Evolutionary conservation across 1,284 basidiomycete species (phyloP), one percentile per base, ranked within the genome.

Genomic region (Microstroma glucosiphilum): DNA sequence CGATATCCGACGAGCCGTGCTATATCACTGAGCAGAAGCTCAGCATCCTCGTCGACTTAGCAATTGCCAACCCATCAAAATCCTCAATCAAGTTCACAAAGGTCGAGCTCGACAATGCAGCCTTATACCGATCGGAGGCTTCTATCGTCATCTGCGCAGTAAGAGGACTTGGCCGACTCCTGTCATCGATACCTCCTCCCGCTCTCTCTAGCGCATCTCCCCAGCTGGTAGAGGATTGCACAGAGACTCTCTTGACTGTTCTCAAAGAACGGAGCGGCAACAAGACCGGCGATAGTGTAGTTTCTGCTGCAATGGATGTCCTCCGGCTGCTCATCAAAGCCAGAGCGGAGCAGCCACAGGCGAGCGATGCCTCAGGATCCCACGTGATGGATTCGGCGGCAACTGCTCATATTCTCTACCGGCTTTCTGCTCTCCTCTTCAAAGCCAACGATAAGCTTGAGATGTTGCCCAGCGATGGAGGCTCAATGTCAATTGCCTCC

Each of bases 11-110:
- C 12, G 74, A 76, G 56, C 71, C 74, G 0, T 49, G 61, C 55
- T 68, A 69, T 55, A 46, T 75, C 17, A 71, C 71, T 26, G 58
- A 64, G 12, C 65, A 68, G 60, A 76, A 76, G 51, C 65, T 76
- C 19, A 67, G 70, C 21, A 58, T 73, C 1, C 56, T 76, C 15
- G 66, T 71, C 11, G 51, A 54, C 19, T 21, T 54, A 25, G 6
- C 51, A 21, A 13, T 25, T 3, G 8, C 51, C 13, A 19, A 17
- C 8, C 21, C n/a, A 2, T 23, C n/a, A 23, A 26, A 26, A 26
- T 17, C 51, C 13, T 19, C 25, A 6, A 26, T 15, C 13, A 25
- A 54, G 19, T 26, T 54, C 21, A 25, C 51, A 11, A 19, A 23
- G 6, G 2, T 6, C 6, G 51, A 54, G 51, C 51, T 54, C 51